Base-by-base conservation (phyloP, 768 basidiomycete genomes). In the Amanita jacksonii region DNA sequence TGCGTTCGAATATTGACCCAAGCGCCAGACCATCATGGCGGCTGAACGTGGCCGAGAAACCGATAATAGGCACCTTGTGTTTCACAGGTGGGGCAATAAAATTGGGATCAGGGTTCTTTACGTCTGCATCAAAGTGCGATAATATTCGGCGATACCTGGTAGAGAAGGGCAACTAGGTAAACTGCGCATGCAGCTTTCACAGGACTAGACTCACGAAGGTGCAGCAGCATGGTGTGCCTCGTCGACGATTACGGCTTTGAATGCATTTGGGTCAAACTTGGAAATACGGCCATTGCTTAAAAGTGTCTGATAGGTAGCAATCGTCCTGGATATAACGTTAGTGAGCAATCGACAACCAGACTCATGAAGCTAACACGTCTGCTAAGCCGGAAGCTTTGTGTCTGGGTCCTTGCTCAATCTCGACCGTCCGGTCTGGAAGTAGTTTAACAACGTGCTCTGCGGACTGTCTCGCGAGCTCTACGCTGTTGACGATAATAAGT, bases 161-260 rank as follows among this genome's bases (percentile, higher is more conserved):
- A 16, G 6, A 22, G 35, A 18, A 37, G 40, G 9, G 13, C n/a
- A 25, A 12, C 13, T 5, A 30, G 31, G n/a, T 37, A 34, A 19
- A 46, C 23, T 18, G 20, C 6, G n/a, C 28, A 5, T n/a, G n/a
- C n/a, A n/a, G n/a, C n/a, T n/a, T n/a, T n/a, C n/a, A n/a, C n/a
- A 20, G 22, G 19, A 27, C 23, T 8, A 20, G 30, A 66, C 79
- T 43, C 64, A 93, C 79, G 92, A 91, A 23, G 83, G 81, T 7
- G 93, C 87, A 30, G 88, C 92, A 22, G 93, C 86, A 61, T 98
- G 94, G 58, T 97, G 94, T 0, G 93, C 93, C 62, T 96, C 92
- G 54, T 96, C 92, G 3, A 96, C 69, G 35, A 94, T 79, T 47
- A 96, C 68, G 12, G 82, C 84, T 54, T 84, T 89, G 49, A 88